These are phyloP conservation scores for Aspergillus candidus DNA, from an alignment of 2,329 filamentous ascomycete species.

Conservation along the genomic window DNA sequence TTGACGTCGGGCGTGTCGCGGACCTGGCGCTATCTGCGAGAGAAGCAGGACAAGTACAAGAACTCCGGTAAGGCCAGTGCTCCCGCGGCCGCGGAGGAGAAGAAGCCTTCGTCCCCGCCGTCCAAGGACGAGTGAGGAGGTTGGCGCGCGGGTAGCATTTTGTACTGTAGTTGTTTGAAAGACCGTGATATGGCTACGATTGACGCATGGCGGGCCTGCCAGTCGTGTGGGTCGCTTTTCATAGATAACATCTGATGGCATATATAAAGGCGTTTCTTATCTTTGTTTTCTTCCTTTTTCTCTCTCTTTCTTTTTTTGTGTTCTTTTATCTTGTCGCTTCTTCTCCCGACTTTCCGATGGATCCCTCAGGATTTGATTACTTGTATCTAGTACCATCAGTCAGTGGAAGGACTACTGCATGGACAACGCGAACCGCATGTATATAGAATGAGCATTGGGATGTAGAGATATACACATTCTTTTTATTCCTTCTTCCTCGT, in stretches of 20 bases:
- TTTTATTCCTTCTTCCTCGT: too few relatives aligned
- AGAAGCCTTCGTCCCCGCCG: constrained; percentile 14
- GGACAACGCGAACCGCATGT: too few relatives aligned
- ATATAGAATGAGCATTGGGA: too few relatives aligned
- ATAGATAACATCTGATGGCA: constrained; percentile 7
- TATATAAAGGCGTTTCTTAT: constrained; percentile 12
- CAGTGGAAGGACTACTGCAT: too few relatives aligned
- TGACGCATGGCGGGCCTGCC: constrained; percentile 6
- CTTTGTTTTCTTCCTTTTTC: too few relatives aligned
- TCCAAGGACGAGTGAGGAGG: constrained; percentile 14
- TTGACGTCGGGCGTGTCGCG: constrained; percentile 69
- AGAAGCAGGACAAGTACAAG: constrained; percentile 67
- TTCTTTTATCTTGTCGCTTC: too few relatives aligned
- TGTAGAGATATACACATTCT: too few relatives aligned
- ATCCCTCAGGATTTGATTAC: too few relatives aligned
- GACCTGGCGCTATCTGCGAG: constrained; percentile 68
- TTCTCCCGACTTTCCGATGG: too few relatives aligned
- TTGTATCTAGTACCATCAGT: too few relatives aligned
- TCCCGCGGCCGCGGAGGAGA: not conserved
- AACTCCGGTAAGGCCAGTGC: constrained; percentile 28
- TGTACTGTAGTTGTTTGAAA: constrained; percentile 1
- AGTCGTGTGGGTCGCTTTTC: not conserved
- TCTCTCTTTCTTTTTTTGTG: too few relatives aligned
- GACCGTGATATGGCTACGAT: constrained; percentile 4
- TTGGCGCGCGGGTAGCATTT: too few relatives aligned